Evolutionary conservation across 2,329 filamentous ascomycete species (phyloP), one percentile per base, ranked within the genome.

Genomic region (Emmonsia crescens): DNA sequence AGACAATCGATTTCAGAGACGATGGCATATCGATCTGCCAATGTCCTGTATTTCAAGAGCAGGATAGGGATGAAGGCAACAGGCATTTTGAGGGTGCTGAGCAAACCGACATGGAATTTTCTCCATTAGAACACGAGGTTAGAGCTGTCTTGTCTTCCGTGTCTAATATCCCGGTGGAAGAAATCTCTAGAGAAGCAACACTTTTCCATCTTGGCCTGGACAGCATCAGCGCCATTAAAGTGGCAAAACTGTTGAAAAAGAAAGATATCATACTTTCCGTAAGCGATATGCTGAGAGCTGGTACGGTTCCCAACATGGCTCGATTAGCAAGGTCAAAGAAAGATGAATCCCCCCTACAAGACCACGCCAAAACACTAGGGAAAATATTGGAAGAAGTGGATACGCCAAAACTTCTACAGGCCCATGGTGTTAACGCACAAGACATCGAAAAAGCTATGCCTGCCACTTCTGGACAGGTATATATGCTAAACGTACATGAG

Each of bases 171-270:
- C 77, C 85, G 0, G 73, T 79, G 21, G 70, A 78, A 0, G 78
- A 83, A 1, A 88, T 96, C 59, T 73, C 76, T 2, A 80, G 79
- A 61, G 77, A 79, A 0, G 82, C 85, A 58, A 89, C 82, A 0
- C 82, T 96, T 14, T 96, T 94, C 72, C 86, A 94, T 65, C 80
- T 96, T 1, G 92, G 92, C 0, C 83, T 96, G 1, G 92, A 96
- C 71, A 96, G 92, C 0, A 96, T 96, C 72, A 93, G 87, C 65
- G 88, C 91, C 1, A 94, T 96, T 76, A 95, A 94, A 69, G 85
- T 91, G 3, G 85, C 86, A 9, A 82, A 87, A 0, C 77, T 91
- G 8, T 77, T 96, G 3, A 85, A 84, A 49, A 88, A 83, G 66
- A 75, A 80, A 49, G 83, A 80, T 0, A 74, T 96, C 8, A 73